Base-by-base conservation (phyloP, 2,329 filamentous ascomycete genomes). In the Sporothrix brasiliensis region DNA sequence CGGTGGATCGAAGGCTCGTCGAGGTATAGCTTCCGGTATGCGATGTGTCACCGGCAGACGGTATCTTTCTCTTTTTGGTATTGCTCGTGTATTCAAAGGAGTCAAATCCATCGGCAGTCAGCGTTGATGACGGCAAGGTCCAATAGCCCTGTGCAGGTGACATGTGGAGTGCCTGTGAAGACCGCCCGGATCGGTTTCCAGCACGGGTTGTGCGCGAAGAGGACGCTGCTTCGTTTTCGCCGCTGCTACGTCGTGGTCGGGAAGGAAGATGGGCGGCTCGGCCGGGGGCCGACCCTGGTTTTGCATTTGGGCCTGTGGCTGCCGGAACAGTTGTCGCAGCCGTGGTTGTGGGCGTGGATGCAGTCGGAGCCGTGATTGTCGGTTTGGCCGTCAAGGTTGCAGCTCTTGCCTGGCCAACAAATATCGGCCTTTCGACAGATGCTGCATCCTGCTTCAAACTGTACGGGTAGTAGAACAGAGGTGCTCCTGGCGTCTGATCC, bases 41-140 rank as follows among this genome's bases (percentile, higher is more conserved):
- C 3, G 79, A 87, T 16, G 89, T 84, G 76, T 92, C 91, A 21
- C 92, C 91, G 11, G 92, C 93, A 0, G 93, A 93, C 0, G 95
- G 95, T 50, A 99, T 98, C 81, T 99, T 99, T 75, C 95, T 88
- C 81, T 99, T 98, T 84, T 98, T 99, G 81, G 99, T 99, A 79
- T 99, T 99, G 79, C 97, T 98, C 49, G 93, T 97, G 77, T 98
- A 98, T 80, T 99, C 95, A 76, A 97, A 97, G 7, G 93, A 95
- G 79, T 99, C 95, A 79, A 98, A 98, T 16, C 94, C 93, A 78
- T 98, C 94, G 13, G 88, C 83, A 2, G 90, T 91, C 4, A 90
- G 91, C 6, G 87, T 85, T 30, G 90, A 89, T 14, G 92, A 93
- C 56, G 86, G 86, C 65, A 90, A 49, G 0, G 71, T 63, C 65